Evolutionary conservation across 768 basidiomycete species (phyloP), one percentile per base, ranked within the genome.

Genomic region (Chiua virens): DNA sequence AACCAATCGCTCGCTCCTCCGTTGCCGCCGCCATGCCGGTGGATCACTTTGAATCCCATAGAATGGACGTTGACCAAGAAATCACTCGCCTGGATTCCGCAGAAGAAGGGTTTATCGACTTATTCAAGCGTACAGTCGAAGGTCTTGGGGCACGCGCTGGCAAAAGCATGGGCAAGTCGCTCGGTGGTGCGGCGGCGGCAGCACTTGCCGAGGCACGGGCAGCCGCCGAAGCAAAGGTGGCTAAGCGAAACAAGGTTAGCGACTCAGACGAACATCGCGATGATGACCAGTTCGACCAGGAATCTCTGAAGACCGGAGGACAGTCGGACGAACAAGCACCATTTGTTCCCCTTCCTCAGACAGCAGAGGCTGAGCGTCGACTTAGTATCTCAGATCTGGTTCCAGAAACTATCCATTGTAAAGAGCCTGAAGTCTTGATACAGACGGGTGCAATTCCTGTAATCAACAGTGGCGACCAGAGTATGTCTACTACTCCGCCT

Each of bases 51-150:
- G 71, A 74, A 15, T 45, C 55, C 13, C 60, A 69, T 46, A 49
- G 50, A 34, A 61, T 61, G 47, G 61, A 72, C 38, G 39, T 57
- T 43, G 57, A 55, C 27, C 51, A 52, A 41, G 52, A 52, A 38
- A 43, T 43, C 15, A 42, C 32, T 48, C 49, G 28, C 21, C 27
- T 59, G 39, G 45, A 61, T 37, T 37, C 47, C 23, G 45, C 45
- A 18, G 58, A 67, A 5, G 66, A 79, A 27, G 85, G 78, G 20
- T 78, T 86, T 55, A 75, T 91, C 38, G 79, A 81, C 58, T 73
- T 78, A 17, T 74, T 92, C 44, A 91, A 87, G 71, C 83, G 80
- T 61, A 88, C 83, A 1, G 81, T 90, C 0, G 83, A 87, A 63
- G 85, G 77, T 15, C 72, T 86, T 25, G 85, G 85, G 17, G 74